Evolutionary conservation across 441 rosid genomes (phyloP), one percentile per base, ranked within the genome.

Genomic region (Croton setiger): DNA sequence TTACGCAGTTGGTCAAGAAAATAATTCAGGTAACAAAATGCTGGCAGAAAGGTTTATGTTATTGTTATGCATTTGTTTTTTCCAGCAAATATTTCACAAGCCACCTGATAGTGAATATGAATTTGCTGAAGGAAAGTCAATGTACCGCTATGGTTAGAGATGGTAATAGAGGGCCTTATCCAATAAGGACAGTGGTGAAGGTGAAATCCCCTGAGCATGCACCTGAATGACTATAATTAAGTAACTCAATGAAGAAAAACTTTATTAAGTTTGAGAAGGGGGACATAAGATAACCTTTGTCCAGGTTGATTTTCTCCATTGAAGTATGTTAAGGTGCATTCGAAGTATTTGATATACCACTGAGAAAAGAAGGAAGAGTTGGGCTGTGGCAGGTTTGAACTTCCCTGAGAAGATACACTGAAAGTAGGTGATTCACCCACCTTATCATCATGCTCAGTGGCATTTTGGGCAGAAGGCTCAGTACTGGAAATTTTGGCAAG

Each of bases 181-280:
- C 96, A 92, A 71, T 88, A 88, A 69, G 95, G 98, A 68, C 98
- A 88, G 64, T 76, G 82, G 75, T 79, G 90, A 77, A 92, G 81
- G 62, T 88, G 87, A 75, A 92, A 88, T 33, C 96, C 96, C 75
- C 93, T 85, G 9, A 92, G 88, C 91, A 88, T 90, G 83, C 98
- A 92, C 82, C 96, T 90, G 81, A 52, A 75, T 36, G 59, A 75
- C 21, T 60, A 72, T 72, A 63, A 73, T 58, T 73, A 56, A 81
- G 77, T 54, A 68, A 62, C 58, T 65, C 13, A 54, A 53, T 55
- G 1, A 37, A 21, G 23, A 67, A 5, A 27, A 71, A 64, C 51
- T 17, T 58, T 49, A 48, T 52, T 51, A 68, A 68, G 67, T 65
- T 48, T 71, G 61, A 27, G 31, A 72, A 70, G 71, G n/a, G 27